Percentiles rank a stretch among this genome's conserved stretches.
Evolutionary conservation across 176 grass and related monocot genomes (phyloP).

Genomic region (Zizania latifolia): DNA sequence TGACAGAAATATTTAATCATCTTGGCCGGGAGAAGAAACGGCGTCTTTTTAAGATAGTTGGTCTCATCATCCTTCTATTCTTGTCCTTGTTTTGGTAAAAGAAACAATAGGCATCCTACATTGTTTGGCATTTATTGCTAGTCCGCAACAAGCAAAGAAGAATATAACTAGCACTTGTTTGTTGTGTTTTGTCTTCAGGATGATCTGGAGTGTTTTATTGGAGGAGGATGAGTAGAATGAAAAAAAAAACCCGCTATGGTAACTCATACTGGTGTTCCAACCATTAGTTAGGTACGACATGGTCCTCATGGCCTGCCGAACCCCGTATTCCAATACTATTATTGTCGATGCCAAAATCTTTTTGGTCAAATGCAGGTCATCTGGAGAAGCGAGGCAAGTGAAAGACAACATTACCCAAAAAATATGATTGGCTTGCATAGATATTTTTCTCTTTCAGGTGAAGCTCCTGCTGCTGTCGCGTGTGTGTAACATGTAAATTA

Average conservation of each 20-base stretch:
- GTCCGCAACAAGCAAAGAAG: background rate
- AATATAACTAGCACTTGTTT: slow-evolving; percentile 5
- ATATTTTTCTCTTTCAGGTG: background rate
- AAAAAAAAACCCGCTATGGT: background rate
- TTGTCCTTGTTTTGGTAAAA: slow-evolving; percentile 86
- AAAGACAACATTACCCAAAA: background rate
- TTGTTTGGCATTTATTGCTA: background rate
- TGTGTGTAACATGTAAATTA: slow-evolving; percentile 19
- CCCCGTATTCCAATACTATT: background rate
- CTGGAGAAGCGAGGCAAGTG: slow-evolving; percentile 24
- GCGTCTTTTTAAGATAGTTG: slow-evolving; percentile 75
- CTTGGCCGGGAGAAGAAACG: slow-evolving; percentile 77
- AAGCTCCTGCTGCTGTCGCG: slow-evolving; percentile 11
- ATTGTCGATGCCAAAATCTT: background rate
- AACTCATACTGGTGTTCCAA: slow-evolving; percentile 1
- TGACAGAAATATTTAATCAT: slow-evolving; percentile 97
- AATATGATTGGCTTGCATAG: background rate
- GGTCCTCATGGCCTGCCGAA: background rate
- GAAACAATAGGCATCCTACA: background rate
- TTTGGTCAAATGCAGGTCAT: slow-evolving; percentile 2
- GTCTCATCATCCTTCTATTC: slow-evolving; percentile 73
- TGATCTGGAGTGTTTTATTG: slow-evolving; percentile 84
- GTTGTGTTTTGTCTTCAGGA: slow-evolving; percentile 46
- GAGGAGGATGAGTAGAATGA: slow-evolving; percentile 65
- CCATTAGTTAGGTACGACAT: slow-evolving; percentile 14